A percentile compares a stretch with the other conserved stretches of the same genome.
These are phyloP conservation scores for Populus tomentosa DNA, from an alignment of 441 rosid species.

Conservation along the genomic window DNA sequence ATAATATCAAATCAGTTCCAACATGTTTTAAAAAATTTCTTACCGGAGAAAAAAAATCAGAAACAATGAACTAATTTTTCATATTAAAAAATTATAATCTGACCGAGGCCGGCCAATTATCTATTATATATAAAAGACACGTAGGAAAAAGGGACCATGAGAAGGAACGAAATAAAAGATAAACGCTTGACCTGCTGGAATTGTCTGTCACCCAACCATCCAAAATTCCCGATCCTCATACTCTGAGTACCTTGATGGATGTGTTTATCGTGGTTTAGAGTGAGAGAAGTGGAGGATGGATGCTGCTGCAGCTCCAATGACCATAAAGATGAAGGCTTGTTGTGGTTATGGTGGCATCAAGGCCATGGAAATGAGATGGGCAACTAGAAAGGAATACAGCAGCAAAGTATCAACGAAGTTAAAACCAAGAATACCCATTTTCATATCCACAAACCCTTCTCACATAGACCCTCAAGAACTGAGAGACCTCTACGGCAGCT, in stretches of 20 bases:
- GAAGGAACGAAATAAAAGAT: not conserved
- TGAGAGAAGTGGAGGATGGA: not conserved
- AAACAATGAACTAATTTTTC: too few relatives aligned
- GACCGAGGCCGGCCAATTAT: too few relatives aligned
- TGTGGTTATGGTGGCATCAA: constrained; percentile 19
- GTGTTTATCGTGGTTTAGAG: not conserved
- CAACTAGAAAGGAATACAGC: constrained; percentile 24
- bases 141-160: not conserved
- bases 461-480: constrained; percentile 45
- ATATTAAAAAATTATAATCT: too few relatives aligned
- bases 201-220: not conserved
- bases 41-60: too few relatives aligned
- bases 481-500: constrained; percentile 41
- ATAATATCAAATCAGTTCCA: too few relatives aligned
- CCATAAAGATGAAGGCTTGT: constrained; percentile 6
- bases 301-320: constrained; percentile 3
- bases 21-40: too few relatives aligned
- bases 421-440: constrained; percentile 45
- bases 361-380: constrained; percentile 63
- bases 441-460: constrained; percentile 55
- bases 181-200: not conserved
- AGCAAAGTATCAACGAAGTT: constrained; percentile 7
- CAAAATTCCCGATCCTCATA: not conserved
- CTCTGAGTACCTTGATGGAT: not conserved
- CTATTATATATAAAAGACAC: too few relatives aligned